A percentile compares a stretch with the other conserved stretches of the same genome.
These are phyloP conservation scores for Lathyrus sativus DNA, from an alignment of 306 rosid genomes.

Conservation along the genomic window DNA sequence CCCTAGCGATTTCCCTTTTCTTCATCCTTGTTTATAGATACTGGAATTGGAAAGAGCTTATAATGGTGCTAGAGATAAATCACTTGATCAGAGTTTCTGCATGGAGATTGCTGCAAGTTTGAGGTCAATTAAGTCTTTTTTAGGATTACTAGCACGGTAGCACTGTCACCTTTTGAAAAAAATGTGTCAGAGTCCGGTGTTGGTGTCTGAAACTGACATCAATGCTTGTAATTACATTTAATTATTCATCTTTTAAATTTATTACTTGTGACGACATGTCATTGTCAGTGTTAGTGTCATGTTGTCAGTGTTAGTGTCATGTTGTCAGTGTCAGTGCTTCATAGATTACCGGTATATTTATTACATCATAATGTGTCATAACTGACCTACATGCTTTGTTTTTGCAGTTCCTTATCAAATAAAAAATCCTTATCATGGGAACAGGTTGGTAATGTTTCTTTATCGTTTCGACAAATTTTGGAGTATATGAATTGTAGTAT, in stretches of 20 bases:
- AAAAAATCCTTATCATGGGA: constrained; percentile 45
- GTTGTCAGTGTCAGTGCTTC: too few species aligned
- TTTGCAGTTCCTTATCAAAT: constrained; percentile 41
- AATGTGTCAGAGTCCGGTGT: too few species aligned
- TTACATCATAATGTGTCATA: constrained; percentile 3
- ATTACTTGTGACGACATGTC: too few species aligned
- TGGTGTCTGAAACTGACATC: too few species aligned
- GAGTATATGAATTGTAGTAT: background rate
- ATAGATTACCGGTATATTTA: background rate
- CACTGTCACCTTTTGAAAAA: too few species aligned
- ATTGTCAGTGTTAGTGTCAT: too few species aligned
- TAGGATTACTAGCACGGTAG: too few species aligned
- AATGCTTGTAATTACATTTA: too few species aligned
- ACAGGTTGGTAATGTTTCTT: constrained; percentile 42
- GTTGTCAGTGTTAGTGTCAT: too few species aligned
- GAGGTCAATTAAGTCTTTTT: constrained; percentile 31
- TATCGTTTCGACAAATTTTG: constrained; percentile 13
- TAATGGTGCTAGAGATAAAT: constrained; percentile 38
- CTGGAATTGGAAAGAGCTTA: constrained; percentile 45
- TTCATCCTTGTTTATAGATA: constrained; percentile 22
- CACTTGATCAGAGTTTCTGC: constrained; percentile 36
- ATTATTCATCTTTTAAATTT: too few species aligned
- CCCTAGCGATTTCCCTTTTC: constrained; percentile 9
- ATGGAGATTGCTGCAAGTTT: constrained; percentile 34
- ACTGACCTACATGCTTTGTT: constrained; percentile 9